Base-by-base conservation (phyloP, 345 rosid genomes). In the Gossypium mustelinum region DNA sequence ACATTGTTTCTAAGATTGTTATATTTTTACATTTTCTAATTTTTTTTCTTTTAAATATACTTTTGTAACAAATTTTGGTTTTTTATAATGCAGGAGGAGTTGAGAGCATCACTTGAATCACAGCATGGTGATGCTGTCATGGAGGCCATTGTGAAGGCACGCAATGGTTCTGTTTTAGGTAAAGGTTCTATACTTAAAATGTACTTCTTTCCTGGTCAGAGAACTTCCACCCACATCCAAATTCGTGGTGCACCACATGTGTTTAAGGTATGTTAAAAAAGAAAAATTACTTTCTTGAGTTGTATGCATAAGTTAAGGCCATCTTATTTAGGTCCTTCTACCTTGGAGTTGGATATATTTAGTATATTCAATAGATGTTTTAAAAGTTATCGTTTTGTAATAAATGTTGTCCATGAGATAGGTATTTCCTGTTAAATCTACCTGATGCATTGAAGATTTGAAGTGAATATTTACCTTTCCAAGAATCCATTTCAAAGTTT, bases 61-160 rank as follows among this genome's bases (percentile, higher is more conserved):
- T 51, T 62, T 71, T 41, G 58, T 55, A 58, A 61, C 55, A 45
- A 48, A 58, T 59, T 56, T 55, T 64, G 13, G 47, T 68, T 67
- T 69, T 73, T 56, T 51, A 34, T 55, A 66, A 34, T 82, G 78
- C 81, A 94, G 97, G 97, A 88, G 86, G 99, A 82, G 73, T 70
- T 93, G 87, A 88, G 99, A 83, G 85, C 88, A 75, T 89, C 89
- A 7, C 90, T 86, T 62, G 98, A 92, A 85, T 84, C 88, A 70
- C 96, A 89, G 68, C 95, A 88, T 50, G 98, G 99, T 50, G 99
- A 95, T 86, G 97, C 98, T 76, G 93, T 89, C 56, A 92, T 95
- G 99, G 99, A 95, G 79, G 92, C 98, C 47, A 87, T 90, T 68
- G 90, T 95, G 75, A 93, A 84, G 74, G 88, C 88, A 27, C 93